These are phyloP conservation scores for Pseudognaphalium luteoalbum DNA, from an alignment of 129 eudicot species.

Conservation along the genomic window DNA sequence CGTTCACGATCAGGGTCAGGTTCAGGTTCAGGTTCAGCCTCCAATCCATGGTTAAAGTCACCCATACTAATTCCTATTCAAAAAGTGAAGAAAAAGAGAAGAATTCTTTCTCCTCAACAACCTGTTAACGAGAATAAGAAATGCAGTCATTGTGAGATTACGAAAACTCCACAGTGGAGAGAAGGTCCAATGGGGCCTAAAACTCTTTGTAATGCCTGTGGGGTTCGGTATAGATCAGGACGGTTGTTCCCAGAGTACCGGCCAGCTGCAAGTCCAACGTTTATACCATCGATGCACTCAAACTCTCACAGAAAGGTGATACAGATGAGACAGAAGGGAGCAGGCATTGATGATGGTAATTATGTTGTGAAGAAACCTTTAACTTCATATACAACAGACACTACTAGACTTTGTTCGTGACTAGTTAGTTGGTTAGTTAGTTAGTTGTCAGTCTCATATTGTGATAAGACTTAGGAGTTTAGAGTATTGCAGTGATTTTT, in stretches of 20 bases:
- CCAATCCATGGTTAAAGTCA: conserved; percentile 45
- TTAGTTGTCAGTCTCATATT: conserved; percentile 13
- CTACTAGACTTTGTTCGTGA: conserved; percentile 28
- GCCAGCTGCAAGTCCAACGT: conserved; percentile 83
- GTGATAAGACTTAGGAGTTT: conserved; percentile 31
- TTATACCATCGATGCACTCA: conserved; percentile 63
- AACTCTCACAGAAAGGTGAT: conserved; percentile 69
- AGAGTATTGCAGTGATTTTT: conserved; percentile 28
- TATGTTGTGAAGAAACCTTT: conserved; percentile 8
- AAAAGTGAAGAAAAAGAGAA: conserved; percentile 38
- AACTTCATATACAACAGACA: conserved; percentile 6
- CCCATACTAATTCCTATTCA: conserved; percentile 27
- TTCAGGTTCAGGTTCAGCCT: neutral
- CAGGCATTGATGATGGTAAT: conserved; percentile 5
- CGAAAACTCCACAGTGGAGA: conserved; percentile 86
- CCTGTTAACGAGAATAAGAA: conserved; percentile 36
- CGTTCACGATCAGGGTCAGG: conserved; percentile 30
- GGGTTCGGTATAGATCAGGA: conserved; percentile 71
- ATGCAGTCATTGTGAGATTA: conserved; percentile 69
- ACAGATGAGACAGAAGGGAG: conserved; percentile 62
- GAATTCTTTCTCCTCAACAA: conserved; percentile 11
- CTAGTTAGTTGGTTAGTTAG: neutral
- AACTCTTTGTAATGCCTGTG: conserved; percentile 87
- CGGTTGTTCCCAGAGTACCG: conserved; percentile 84
- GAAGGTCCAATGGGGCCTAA: conserved; percentile 84